Conservation (phyloP, 192 early-diverging fungal species). For the Gigaspora rosea region DNA sequence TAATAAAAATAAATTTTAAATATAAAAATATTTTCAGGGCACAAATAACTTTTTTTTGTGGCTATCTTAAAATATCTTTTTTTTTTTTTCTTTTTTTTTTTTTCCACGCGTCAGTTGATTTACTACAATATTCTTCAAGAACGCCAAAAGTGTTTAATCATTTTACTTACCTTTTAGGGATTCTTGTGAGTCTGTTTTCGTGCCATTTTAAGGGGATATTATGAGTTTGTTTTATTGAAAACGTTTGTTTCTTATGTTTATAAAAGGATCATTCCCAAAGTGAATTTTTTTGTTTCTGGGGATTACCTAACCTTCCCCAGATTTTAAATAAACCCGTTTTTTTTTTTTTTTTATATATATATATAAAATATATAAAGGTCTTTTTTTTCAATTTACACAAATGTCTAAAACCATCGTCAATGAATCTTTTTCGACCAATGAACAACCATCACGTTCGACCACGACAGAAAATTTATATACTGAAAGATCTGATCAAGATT, state of each 20-base stretch:
- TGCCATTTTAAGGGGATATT: background rate
- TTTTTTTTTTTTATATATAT: background rate
- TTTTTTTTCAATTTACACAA: background rate
- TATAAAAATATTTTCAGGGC: too few species aligned
- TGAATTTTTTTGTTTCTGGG: background rate
- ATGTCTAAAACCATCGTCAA: background rate
- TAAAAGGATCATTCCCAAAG: background rate
- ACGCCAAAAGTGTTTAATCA: background rate
- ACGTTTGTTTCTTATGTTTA: background rate
- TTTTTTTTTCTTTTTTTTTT: too few species aligned
- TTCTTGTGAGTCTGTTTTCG: background rate
- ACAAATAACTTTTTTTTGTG: too few species aligned
- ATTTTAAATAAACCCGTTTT: background rate
- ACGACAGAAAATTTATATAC: background rate
- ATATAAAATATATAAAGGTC: background rate
- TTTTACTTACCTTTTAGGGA: background rate
- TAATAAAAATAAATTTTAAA: too few species aligned
- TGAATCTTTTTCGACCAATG: background rate
- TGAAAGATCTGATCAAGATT: background rate
- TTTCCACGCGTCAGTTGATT: background rate
- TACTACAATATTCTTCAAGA: background rate
- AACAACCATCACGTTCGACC: background rate
- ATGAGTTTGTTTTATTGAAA: background rate
- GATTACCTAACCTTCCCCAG: background rate
- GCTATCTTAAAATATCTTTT: too few species aligned